Conservation (phyloP, 225 moss, liverwort and hornwort genomes). For the Physcomitrellopsis africana region DNA sequence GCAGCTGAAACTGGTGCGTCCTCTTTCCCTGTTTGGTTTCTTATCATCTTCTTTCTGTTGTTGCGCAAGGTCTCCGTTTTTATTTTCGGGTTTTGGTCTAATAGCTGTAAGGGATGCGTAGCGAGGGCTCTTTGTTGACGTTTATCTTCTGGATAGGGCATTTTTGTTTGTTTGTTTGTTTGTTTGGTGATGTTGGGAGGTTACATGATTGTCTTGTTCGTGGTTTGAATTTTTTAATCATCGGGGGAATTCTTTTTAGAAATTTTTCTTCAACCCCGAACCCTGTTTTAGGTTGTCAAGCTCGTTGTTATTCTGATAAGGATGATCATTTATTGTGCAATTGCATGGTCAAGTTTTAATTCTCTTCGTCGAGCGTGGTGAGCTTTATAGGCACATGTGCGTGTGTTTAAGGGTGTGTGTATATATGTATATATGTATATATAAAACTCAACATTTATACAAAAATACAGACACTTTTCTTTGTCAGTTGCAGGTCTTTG, state of each 20-base stretch:
- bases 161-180: too few species aligned
- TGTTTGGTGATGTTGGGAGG: too few species aligned
- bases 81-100: not conserved
- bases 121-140: too few species aligned
- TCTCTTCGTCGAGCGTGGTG: not conserved
- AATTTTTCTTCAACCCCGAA: conserved; percentile 14
- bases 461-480: too few species aligned
- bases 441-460: too few species aligned
- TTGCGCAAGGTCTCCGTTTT: conserved; percentile 26
- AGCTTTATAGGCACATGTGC: not conserved
- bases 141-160: too few species aligned
- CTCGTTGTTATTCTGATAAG: not conserved
- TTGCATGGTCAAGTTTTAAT: conserved; percentile 5
- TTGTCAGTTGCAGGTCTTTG: not conserved
- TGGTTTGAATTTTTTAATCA: too few species aligned
- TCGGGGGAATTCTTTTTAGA: not conserved
- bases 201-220: too few species aligned
- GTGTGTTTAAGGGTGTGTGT: not conserved
- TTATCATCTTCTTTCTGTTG: conserved; percentile 16
- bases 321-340: not conserved
- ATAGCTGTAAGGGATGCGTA: too few species aligned
- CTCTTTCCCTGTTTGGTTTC: not conserved
- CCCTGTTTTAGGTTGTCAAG: conserved; percentile 16
- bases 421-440: not conserved
- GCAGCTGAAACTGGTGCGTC: conserved; percentile 85